Evolutionary conservation across 192 early-diverging fungal species (phyloP).

Genomic region (Coemansia sp.): DNA sequence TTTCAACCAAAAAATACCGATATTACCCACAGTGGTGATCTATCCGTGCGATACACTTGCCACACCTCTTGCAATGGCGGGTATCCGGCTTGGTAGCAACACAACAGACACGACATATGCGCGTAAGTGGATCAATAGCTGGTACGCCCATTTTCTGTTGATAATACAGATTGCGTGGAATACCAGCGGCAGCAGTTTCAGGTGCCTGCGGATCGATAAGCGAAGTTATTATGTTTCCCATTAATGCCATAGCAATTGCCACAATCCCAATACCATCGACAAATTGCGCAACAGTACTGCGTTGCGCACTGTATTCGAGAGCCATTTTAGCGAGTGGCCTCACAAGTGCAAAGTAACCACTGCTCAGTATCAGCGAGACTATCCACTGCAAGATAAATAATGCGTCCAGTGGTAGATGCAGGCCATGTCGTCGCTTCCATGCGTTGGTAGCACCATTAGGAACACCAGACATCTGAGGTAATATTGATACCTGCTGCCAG

Average conservation of each 20-base stretch:
- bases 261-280: neutral
- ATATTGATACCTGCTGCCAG: slow-evolving; percentile 19
- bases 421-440: slow-evolving; percentile 35
- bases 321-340: slow-evolving; percentile 16
- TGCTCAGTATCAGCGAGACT: slow-evolving; percentile 13
- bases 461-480: slow-evolving; percentile 18
- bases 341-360: slow-evolving; percentile 19
- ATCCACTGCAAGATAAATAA: slow-evolving; percentile 41
- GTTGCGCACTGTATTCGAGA: neutral
- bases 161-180: slow-evolving; percentile 27
- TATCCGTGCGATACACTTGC: slow-evolving; percentile 41
- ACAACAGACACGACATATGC: slow-evolving; percentile 45
- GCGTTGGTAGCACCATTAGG: slow-evolving; percentile 24
- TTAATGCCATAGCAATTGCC: neutral
- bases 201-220: slow-evolving; percentile 23
- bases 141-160: slow-evolving; percentile 34
- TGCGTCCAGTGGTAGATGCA: slow-evolving; percentile 35
- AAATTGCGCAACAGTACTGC: neutral
- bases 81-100: slow-evolving; percentile 13
- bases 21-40: slow-evolving; percentile 32
- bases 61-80: slow-evolving; percentile 56
- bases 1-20: too few species aligned
- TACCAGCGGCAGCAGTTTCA: neutral
- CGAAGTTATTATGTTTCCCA: slow-evolving; percentile 27
- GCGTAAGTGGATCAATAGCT: slow-evolving; percentile 24